Evolutionary conservation across 345 rosid species (phyloP), one percentile per base, ranked within the genome.

Genomic region (Iberis pinnata): DNA sequence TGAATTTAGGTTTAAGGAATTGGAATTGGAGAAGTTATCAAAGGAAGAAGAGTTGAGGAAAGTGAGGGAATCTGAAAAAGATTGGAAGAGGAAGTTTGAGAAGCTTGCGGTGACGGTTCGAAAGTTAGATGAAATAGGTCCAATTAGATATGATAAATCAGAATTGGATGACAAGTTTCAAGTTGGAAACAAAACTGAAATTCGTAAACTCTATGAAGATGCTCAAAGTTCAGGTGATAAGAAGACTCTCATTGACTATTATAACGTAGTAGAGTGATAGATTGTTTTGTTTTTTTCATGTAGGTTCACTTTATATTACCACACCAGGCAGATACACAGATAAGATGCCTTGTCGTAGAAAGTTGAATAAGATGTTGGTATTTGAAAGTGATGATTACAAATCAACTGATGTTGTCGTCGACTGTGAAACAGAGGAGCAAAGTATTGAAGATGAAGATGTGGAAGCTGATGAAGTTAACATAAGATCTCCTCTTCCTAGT

Each of bases 1-100:
- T 31, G 78, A 76, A 49, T 67, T 15, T 1, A 60, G 50, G 50
- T 8, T 63, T 31, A 67, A 59, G 70, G 68, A 61, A 37, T 54
- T 77, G 20, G 80, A 78, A 67, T 63, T 19, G 0, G 70, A 49
- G 39, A 75, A 80, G 68, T 26, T 26, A 33, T 63, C 24, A 15
- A 14, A 46, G 43, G 78, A 37, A 49, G 4, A 11, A 57, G 48
- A 52, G 45, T 24, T 52, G 8, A 58, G 37, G 57, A 50, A 56
- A 48, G 44, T 12, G 47, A 55, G 49, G 35, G 65, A 38, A 20
- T 26, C 56, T 26, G 78, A 70, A 10, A 73, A 65, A 64, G 36
- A 35, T 13, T 80, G 86, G 88, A 88, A 76, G 70, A 48, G 14
- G 20, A 81, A 69, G 72, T 75, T 66, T 49, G 69, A 53, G 72